Percentiles rank a stretch among this genome's conserved stretches.
These are phyloP conservation scores for Hypoxylon sp. DNA, from an alignment of 2,329 filamentous ascomycete genomes.

Conservation along the genomic window DNA sequence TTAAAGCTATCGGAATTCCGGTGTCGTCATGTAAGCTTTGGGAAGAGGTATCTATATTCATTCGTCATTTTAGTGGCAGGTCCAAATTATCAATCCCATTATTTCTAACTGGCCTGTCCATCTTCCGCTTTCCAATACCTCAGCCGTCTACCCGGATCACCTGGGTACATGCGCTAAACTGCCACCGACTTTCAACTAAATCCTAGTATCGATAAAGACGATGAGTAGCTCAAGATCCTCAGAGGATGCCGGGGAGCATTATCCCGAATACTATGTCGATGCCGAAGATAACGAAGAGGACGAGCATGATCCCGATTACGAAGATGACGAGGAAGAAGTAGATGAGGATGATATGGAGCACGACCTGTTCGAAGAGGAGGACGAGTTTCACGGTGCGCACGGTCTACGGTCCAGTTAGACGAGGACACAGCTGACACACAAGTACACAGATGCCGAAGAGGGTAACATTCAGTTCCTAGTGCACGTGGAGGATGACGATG, in stretches of 20 bases:
- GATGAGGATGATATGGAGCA: constrained; percentile 48
- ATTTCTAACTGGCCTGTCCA: background rate
- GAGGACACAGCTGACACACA: constrained; percentile 33
- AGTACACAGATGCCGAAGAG: constrained; percentile 50
- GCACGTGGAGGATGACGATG: constrained; percentile 51
- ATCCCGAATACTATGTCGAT: constrained; percentile 49
- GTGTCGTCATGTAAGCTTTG: constrained; percentile 46
- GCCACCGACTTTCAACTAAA: background rate
- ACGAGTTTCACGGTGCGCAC: constrained; percentile 54
- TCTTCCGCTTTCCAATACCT: background rate
- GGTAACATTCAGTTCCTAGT: constrained; percentile 51
- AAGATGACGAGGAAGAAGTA: constrained; percentile 50
- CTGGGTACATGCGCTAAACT: background rate
- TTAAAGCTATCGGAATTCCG: constrained; percentile 27
- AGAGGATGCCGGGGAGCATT: constrained; percentile 41
- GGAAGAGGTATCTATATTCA: constrained; percentile 11
- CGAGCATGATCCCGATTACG: constrained; percentile 47
- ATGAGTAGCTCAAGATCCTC: constrained; percentile 49
- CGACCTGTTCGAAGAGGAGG: constrained; percentile 49
- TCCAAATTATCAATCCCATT: constrained; percentile 17
- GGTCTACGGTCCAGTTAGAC: background rate
- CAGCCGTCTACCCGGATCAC: background rate
- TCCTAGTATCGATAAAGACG: background rate
- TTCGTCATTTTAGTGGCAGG: constrained; percentile 17
- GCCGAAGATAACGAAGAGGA: constrained; percentile 44